A percentile compares a stretch with the other conserved stretches of the same genome.
phyloP scores from a whole-genome alignment of 2,329 filamentous ascomycete genomes.

The Fusarium praegraminearum region DNA sequence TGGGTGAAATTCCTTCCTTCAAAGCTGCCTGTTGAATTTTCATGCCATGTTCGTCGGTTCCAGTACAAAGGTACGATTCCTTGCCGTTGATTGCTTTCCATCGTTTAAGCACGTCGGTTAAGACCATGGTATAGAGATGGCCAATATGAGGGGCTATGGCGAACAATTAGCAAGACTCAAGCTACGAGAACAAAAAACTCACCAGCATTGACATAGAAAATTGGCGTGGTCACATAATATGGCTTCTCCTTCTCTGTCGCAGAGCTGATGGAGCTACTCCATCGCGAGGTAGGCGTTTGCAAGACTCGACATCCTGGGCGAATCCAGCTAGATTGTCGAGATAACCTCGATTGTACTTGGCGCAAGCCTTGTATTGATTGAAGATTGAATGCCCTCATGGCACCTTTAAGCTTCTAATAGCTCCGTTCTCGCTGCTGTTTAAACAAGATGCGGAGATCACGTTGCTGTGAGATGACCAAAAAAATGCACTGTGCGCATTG shows the following conservation, averaged over 20 bases:
- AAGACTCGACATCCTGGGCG: constrained; percentile 48
- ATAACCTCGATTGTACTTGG: constrained; percentile 34
- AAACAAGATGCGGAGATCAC: constrained; percentile 24
- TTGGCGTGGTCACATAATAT: constrained; percentile 95
- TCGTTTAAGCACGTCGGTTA: constrained; percentile 91
- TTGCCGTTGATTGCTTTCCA: constrained; percentile 84
- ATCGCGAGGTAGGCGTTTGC: constrained; percentile 43
- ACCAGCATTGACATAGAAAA: constrained; percentile 99
- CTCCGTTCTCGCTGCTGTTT: background rate
- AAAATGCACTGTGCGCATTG: constrained; percentile 38
- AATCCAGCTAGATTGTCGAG: constrained; percentile 42
- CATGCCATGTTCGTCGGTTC: constrained; percentile 97
- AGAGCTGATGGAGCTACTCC: constrained; percentile 51
- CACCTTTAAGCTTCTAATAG: constrained; percentile 2
- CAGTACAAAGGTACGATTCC: constrained; percentile 82
- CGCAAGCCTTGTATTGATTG: constrained; percentile 46
- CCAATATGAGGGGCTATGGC: constrained; percentile 86
- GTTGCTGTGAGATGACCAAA: constrained; percentile 13
- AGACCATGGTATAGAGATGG: constrained; percentile 92
- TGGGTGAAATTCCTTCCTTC: constrained; percentile 76
- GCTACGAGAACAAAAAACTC: constrained; percentile 31
- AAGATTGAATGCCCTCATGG: constrained; percentile 49
- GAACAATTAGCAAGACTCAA: background rate
- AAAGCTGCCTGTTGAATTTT: constrained; percentile 92
- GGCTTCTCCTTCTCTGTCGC: constrained; percentile 76